These are phyloP conservation scores for Pleurostoma richardsiae DNA, from an alignment of 2,329 filamentous ascomycete species.

Conservation along the genomic window DNA sequence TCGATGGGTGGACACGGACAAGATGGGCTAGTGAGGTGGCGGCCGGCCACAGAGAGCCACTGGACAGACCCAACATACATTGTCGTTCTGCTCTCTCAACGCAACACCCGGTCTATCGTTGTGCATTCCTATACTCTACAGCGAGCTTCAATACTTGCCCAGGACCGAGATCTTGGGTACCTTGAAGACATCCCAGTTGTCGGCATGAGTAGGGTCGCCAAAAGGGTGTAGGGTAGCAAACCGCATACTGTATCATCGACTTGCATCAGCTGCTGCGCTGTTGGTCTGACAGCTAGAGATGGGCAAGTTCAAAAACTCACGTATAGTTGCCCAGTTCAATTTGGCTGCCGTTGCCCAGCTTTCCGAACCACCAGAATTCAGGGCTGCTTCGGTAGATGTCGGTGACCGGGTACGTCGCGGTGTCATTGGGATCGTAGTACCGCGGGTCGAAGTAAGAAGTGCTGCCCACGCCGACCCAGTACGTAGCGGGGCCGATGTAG, in stretches of 20 bases:
- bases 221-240: not conserved
- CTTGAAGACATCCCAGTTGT: constrained; percentile 2
- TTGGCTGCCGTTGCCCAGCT: constrained; percentile 4
- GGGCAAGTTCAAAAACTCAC: not conserved
- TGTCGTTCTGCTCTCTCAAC: too few species aligned
- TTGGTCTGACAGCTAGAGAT: not conserved
- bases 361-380: constrained; percentile 5
- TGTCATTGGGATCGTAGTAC: constrained; percentile 3
- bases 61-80: too few species aligned
- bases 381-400: constrained; percentile 1
- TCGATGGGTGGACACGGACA: too few species aligned
- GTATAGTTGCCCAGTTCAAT: constrained; percentile 3
- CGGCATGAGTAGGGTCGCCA: constrained; percentile 1
- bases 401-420: not conserved
- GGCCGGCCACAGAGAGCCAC: too few species aligned
- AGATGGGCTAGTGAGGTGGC: too few species aligned
- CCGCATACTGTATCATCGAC: not conserved
- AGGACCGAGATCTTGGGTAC: constrained; percentile 1
- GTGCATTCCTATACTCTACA: too few species aligned
- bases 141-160: not conserved
- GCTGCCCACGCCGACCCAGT: constrained; percentile 3
- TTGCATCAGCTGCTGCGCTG: not conserved
- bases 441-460: not conserved
- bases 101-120: too few species aligned
- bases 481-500: constrained; percentile 15